These are phyloP conservation scores for Penicillium nordicum DNA, from an alignment of 2,329 filamentous ascomycete genomes.

Conservation along the genomic window DNA sequence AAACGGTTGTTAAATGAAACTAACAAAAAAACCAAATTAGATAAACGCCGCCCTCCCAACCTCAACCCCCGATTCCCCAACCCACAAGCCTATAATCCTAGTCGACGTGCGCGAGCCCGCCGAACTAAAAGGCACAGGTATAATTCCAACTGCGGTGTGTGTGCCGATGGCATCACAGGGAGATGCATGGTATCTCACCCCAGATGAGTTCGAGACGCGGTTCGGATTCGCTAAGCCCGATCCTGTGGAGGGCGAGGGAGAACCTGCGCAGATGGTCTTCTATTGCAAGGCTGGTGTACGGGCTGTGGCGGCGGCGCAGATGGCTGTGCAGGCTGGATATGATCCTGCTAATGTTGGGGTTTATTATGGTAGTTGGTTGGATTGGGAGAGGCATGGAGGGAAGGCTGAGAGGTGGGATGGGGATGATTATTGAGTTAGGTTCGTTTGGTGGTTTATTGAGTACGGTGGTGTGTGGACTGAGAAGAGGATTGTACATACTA, in stretches of 20 bases:
- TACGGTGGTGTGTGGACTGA: not conserved
- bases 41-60: constrained; percentile 35
- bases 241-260: constrained; percentile 43
- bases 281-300: constrained; percentile 93
- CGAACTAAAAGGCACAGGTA: constrained; percentile 44
- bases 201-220: constrained; percentile 76
- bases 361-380: constrained; percentile 57
- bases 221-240: constrained; percentile 73
- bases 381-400: constrained; percentile 76
- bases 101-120: constrained; percentile 49
- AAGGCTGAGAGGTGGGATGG: constrained; percentile 51
- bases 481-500: not conserved
- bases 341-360: constrained; percentile 56
- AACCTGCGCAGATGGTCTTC: constrained; percentile 59
- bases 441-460: not conserved
- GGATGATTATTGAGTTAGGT: constrained; percentile 17
- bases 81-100: constrained; percentile 34
- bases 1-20: not conserved
- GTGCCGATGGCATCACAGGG: constrained; percentile 74
- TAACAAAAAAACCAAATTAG: constrained; percentile 19
- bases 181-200: constrained; percentile 72
- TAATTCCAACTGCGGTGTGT: constrained; percentile 77
- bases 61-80: constrained; percentile 17
- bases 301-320: constrained; percentile 68
- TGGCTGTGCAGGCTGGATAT: constrained; percentile 78